Conservation (phyloP, 2,329 filamentous ascomycete genomes). For the Alternaria atra region DNA sequence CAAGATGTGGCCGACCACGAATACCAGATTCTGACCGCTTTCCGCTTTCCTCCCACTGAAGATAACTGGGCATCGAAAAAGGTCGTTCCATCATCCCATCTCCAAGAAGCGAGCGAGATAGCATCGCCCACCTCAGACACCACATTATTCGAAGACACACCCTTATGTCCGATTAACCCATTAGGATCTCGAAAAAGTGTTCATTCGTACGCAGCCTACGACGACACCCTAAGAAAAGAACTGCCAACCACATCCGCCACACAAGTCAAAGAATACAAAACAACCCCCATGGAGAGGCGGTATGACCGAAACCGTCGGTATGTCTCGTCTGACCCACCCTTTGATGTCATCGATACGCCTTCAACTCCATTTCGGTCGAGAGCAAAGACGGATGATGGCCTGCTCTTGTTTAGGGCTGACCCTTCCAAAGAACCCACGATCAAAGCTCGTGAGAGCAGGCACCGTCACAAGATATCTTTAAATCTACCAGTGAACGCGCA, state of each 20-base stretch:
- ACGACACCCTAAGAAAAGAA: neutral
- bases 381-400: conserved; percentile 15
- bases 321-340: neutral
- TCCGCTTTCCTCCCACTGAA: conserved; percentile 6
- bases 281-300: neutral
- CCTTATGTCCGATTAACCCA: neutral
- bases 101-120: neutral
- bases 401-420: conserved; percentile 21
- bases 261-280: neutral
- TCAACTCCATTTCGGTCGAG: conserved; percentile 9
- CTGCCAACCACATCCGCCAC: neutral
- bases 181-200: neutral
- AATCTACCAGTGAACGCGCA: conserved; percentile 20
- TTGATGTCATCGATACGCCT: neutral
- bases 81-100: neutral
- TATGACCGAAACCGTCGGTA: conserved; percentile 1
- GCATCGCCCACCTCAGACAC: conserved; percentile 19
- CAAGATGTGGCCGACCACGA: neutral
- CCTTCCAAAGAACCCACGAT: neutral
- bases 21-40: neutral
- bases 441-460: neutral
- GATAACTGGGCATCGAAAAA: neutral
- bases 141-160: conserved; percentile 17
- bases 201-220: neutral
- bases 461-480: conserved; percentile 24